These are phyloP conservation scores for Pisolithus sp. DNA, from an alignment of 768 basidiomycete genomes.

Conservation along the genomic window DNA sequence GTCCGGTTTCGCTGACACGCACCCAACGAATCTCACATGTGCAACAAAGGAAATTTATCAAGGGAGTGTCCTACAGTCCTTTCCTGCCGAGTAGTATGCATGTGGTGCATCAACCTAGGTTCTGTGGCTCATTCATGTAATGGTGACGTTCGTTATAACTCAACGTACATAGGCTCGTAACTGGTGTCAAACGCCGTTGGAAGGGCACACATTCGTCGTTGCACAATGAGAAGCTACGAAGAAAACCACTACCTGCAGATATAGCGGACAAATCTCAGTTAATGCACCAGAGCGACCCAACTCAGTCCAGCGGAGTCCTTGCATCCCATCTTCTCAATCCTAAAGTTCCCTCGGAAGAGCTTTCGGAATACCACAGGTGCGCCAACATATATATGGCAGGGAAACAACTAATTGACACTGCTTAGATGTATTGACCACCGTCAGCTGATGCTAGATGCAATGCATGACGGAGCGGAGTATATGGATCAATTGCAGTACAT, in stretches of 20 bases:
- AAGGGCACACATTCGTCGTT: conserved; percentile 51
- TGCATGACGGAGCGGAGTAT: conserved; percentile 45
- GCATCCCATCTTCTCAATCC: conserved; percentile 57
- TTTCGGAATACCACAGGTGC: conserved; percentile 68
- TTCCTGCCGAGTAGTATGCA: conserved; percentile 56
- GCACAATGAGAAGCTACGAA: conserved; percentile 33
- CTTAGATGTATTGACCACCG: conserved; percentile 70
- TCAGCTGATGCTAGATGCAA: conserved; percentile 55
- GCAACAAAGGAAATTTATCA: conserved; percentile 54
- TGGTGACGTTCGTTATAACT: background rate
- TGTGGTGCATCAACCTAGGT: conserved; percentile 34
- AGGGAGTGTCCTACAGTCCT: conserved; percentile 65
- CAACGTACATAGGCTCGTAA: conserved; percentile 49
- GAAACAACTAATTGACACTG: background rate
- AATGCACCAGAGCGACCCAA: conserved; percentile 22
- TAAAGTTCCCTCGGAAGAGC: conserved; percentile 55
- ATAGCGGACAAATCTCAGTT: conserved; percentile 20
- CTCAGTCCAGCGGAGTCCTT: conserved; percentile 50
- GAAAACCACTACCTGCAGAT: conserved; percentile 30
- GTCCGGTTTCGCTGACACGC: conserved; percentile 15
- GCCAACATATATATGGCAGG: conserved; percentile 8
- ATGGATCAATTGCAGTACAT: conserved; percentile 55
- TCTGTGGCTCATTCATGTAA: conserved; percentile 3
- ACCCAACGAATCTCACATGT: background rate
- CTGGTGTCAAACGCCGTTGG: conserved; percentile 67